Conservation (phyloP, 495 filamentous ascomycete species). For the Aspergillus avenaceus region DNA sequence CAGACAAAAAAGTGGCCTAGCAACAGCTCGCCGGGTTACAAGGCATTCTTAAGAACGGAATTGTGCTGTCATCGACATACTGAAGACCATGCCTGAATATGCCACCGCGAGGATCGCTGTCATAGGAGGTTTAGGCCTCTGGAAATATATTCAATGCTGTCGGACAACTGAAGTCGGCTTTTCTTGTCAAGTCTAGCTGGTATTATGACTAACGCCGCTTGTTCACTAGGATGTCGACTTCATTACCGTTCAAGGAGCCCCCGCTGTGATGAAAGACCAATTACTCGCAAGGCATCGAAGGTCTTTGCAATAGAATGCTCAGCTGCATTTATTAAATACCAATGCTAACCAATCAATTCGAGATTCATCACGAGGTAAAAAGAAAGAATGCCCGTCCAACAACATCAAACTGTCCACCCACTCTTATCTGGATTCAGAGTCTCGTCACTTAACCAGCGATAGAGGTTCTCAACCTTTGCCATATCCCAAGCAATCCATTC, state of each 20-base stretch:
- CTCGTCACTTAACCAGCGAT: too few species aligned
- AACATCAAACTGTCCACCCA: too few species aligned
- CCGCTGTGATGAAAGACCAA: conserved; percentile 2
- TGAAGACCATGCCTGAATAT: conserved; percentile 6
- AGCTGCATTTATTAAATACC: too few species aligned
- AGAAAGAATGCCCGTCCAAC: too few species aligned
- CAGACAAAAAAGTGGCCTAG: not conserved
- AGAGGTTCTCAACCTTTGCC: too few species aligned
- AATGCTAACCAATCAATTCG: too few species aligned
- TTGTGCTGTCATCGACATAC: not conserved
- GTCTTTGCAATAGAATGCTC: conserved; percentile 3
- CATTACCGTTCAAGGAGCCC: conserved; percentile 5
- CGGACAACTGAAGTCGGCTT: conserved; percentile 5
- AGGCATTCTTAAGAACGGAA: too few species aligned
- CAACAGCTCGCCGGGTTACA: conserved; percentile 4
- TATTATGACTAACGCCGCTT: not conserved
- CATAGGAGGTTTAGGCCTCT: conserved; percentile 7
- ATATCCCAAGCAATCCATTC: too few species aligned
- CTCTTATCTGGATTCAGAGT: too few species aligned
- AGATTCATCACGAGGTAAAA: too few species aligned
- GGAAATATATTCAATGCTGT: conserved; percentile 5
- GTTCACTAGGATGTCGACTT: conserved; percentile 8
- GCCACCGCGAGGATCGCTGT: conserved; percentile 5
- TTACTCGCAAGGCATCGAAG: conserved; percentile 3
- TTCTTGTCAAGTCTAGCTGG: too few species aligned